Conservation (phyloP, 441 rosid species). For the Codiaeum variegatum region DNA sequence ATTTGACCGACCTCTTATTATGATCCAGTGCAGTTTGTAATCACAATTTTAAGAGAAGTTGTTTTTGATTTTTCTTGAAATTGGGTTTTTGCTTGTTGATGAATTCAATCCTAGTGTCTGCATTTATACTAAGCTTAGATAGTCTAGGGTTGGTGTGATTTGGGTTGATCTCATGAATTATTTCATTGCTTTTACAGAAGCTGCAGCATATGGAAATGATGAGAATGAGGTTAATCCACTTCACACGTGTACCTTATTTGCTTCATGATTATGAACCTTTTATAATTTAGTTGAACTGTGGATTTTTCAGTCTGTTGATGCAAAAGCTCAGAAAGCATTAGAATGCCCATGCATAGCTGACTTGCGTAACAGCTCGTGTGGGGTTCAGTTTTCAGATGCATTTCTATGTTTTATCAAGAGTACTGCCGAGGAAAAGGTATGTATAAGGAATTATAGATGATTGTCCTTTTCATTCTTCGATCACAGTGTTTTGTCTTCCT, state of each 20-base stretch:
- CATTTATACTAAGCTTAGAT: not conserved
- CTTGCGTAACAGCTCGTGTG: slow-evolving; percentile 70
- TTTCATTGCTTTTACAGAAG: slow-evolving; percentile 48
- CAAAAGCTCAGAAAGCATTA: slow-evolving; percentile 69
- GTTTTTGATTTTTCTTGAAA: not conserved
- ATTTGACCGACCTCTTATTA: not conserved
- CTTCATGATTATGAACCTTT: slow-evolving; percentile 6
- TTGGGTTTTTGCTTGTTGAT: not conserved
- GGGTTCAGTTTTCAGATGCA: slow-evolving; percentile 72
- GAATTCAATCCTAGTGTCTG: not conserved
- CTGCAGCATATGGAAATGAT: slow-evolving; percentile 63
- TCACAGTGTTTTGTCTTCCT: not conserved
- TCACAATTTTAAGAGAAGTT: not conserved
- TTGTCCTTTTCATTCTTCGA: not conserved
- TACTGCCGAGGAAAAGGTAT: slow-evolving; percentile 78
- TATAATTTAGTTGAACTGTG: slow-evolving; percentile 21
- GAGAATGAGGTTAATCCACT: slow-evolving; percentile 54
- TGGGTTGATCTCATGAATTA: not conserved
- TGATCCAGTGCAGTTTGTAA: not conserved
- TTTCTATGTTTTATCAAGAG: slow-evolving; percentile 86
- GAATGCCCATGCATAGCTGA: slow-evolving; percentile 93
- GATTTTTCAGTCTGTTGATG: slow-evolving; percentile 62
- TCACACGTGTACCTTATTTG: not conserved
- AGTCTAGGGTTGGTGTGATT: not conserved
- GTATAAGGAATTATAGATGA: not conserved